These are phyloP conservation scores for Tetrapisispora iriomotensis DNA, from an alignment of 805 yeast genomes.

Conservation along the genomic window DNA sequence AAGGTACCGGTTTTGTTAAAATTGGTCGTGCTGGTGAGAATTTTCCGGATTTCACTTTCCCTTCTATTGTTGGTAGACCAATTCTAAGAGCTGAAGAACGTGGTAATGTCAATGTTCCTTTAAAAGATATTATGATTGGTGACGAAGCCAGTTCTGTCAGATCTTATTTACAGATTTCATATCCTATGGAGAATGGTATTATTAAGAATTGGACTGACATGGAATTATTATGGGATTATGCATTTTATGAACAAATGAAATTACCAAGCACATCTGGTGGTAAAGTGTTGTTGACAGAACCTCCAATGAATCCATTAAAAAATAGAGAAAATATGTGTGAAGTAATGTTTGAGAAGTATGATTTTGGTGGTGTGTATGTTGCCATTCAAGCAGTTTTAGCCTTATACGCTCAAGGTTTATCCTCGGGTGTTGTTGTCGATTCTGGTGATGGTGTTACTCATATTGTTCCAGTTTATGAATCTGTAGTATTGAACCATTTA, in stretches of 20 bases:
- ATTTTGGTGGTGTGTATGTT: constrained; percentile 87
- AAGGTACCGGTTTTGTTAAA: constrained; percentile 97
- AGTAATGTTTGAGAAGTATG: constrained; percentile 87
- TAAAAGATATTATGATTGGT: constrained; percentile 97
- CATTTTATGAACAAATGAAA: constrained; percentile 85
- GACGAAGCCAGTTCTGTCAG: constrained; percentile 88
- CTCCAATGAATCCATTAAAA: constrained; percentile 93
- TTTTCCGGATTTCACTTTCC: constrained; percentile 94
- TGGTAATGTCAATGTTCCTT: constrained; percentile 48
- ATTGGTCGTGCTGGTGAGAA: constrained; percentile 95
- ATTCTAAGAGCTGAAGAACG: constrained; percentile 94
- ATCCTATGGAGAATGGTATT: constrained; percentile 98
- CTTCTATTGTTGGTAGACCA: constrained; percentile 96
- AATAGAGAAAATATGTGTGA: constrained; percentile 90
- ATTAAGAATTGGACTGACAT: constrained; percentile 97
- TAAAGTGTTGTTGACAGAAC: constrained; percentile 86
- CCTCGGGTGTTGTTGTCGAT: constrained; percentile 96
- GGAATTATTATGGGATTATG: constrained; percentile 97
- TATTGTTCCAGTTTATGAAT: constrained; percentile 95
- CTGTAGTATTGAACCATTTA: constrained; percentile 89
- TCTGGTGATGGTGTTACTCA: constrained; percentile 94
- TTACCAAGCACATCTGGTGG: constrained; percentile 64
- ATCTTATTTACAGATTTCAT: constrained; percentile 82
- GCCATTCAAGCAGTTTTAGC: constrained; percentile 98
- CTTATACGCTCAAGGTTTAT: constrained; percentile 90